A percentile compares a stretch with the other conserved stretches of the same genome.
Evolutionary conservation across 345 rosid genomes (phyloP).

Genomic region (Camelina sativa): DNA sequence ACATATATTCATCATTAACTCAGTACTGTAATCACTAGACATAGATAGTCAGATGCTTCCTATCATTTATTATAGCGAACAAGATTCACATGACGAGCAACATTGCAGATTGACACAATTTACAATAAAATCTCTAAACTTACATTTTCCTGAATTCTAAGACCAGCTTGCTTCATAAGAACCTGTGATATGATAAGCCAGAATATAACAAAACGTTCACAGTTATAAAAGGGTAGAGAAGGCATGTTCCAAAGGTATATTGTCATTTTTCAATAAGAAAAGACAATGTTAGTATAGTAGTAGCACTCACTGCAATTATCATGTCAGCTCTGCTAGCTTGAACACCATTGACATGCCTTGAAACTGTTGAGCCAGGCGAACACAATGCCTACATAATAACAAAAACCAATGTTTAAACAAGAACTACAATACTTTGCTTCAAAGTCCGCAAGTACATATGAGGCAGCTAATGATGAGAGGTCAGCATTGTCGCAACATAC

Average conservation of each 20-base stretch:
- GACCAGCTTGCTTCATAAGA: slow-evolving; percentile 94
- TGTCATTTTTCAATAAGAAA: slow-evolving; percentile 14
- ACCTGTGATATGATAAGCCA: slow-evolving; percentile 55
- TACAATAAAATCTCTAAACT: slow-evolving; percentile 36
- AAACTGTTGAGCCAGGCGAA: slow-evolving; percentile 62
- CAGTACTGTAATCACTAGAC: slow-evolving; percentile 4
- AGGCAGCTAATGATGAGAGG: slow-evolving; percentile 3
- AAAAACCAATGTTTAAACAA: slow-evolving; percentile 14
- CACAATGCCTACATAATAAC: slow-evolving; percentile 71
- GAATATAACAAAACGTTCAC: not conserved
- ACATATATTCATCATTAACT: not conserved
- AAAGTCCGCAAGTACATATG: not conserved
- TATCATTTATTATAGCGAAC: not conserved
- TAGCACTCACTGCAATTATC: slow-evolving; percentile 78
- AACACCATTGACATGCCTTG: slow-evolving; percentile 82
- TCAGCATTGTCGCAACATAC: slow-evolving; percentile 18
- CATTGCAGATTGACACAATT: not conserved
- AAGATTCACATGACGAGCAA: slow-evolving; percentile 4
- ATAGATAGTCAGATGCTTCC: not conserved
- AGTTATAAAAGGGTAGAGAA: not conserved
- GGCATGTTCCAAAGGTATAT: not conserved
- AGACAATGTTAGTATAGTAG: slow-evolving; percentile 2
- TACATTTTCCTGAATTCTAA: slow-evolving; percentile 87
- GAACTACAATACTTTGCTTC: slow-evolving; percentile 15
- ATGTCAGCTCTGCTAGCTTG: slow-evolving; percentile 85